Evolutionary conservation across 139 green algal genomes (phyloP).

Genomic region (Tetradesmus obliquus): DNA sequence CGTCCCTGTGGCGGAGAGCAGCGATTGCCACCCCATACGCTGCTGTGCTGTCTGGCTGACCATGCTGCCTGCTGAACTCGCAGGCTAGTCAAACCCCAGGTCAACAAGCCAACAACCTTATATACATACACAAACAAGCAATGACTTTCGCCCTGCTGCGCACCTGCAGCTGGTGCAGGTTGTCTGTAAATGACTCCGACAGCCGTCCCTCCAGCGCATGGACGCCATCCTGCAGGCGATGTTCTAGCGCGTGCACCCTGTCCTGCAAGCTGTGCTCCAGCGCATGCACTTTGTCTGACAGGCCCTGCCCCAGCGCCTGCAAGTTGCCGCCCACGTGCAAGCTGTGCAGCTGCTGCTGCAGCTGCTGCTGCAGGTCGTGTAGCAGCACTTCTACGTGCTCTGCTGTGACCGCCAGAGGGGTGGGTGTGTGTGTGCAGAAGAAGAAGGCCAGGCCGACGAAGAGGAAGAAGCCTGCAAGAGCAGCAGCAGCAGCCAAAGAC

Average conservation of each 20-base stretch:
- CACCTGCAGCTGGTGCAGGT: constrained; percentile 42
- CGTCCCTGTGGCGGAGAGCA: too few species aligned
- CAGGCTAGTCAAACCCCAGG: too few species aligned
- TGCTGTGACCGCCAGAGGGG: constrained; percentile 61
- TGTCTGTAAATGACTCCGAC: constrained; percentile 22
- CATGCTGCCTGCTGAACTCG: neutral
- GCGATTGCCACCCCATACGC: too few species aligned
- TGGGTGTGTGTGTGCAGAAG: constrained; percentile 56
- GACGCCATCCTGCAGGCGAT: constrained; percentile 33
- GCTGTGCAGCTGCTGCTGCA: constrained; percentile 54
- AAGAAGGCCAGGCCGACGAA: constrained; percentile 75
- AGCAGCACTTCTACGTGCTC: constrained; percentile 65
- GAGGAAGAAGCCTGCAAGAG: constrained; percentile 76
- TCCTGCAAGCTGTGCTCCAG: constrained; percentile 41
- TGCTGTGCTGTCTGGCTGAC: neutral
- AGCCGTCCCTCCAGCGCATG: constrained; percentile 45
- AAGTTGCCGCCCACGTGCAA: constrained; percentile 44
- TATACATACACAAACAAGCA: neutral
- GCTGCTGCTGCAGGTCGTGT: constrained; percentile 36
- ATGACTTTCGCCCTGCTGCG: neutral
- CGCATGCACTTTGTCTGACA: constrained; percentile 45
- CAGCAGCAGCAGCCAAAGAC: neutral
- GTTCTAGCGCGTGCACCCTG: constrained; percentile 31
- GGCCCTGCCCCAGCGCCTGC: constrained; percentile 20
- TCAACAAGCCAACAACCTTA: too few species aligned